Percentiles rank a stretch among this genome's conserved stretches.
Conservation (phyloP, 2,329 filamentous ascomycete species). For the Stagonosporopsis vannaccii region DNA sequence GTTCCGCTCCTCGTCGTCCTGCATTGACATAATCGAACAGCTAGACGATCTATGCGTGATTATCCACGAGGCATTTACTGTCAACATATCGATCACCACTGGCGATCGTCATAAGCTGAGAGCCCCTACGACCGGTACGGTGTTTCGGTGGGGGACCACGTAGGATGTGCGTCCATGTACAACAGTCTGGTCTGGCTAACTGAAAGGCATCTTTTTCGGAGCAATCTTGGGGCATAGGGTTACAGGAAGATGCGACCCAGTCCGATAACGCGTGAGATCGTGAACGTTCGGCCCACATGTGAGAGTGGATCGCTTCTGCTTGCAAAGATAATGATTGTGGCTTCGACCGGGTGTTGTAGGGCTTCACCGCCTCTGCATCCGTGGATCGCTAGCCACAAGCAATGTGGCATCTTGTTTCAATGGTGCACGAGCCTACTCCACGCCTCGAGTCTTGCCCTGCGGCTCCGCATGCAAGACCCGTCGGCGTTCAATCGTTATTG, state of each 20-base stretch:
- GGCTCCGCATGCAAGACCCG: background rate
- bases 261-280: background rate
- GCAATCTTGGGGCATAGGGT: background rate
- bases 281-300: background rate
- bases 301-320: background rate
- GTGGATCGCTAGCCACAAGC: background rate
- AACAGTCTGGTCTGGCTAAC: background rate
- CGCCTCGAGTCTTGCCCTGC: constrained; percentile 7
- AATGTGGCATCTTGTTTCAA: background rate
- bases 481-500: background rate
- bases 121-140: background rate
- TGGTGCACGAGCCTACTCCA: constrained; percentile 3
- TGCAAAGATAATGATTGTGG: constrained; percentile 2
- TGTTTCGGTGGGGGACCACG: background rate
- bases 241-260: background rate
- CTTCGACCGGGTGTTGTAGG: constrained; percentile 3
- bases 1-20: background rate
- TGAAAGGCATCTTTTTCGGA: constrained; percentile 1
- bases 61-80: background rate
- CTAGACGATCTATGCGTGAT: background rate
- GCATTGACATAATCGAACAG: background rate
- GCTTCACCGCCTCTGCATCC: constrained; percentile 14
- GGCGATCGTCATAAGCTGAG: background rate
- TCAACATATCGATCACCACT: background rate
- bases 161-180: background rate